These are phyloP conservation scores for Chlamydomonas urium DNA, from an alignment of 139 green algal genomes.

Conservation along the genomic window DNA sequence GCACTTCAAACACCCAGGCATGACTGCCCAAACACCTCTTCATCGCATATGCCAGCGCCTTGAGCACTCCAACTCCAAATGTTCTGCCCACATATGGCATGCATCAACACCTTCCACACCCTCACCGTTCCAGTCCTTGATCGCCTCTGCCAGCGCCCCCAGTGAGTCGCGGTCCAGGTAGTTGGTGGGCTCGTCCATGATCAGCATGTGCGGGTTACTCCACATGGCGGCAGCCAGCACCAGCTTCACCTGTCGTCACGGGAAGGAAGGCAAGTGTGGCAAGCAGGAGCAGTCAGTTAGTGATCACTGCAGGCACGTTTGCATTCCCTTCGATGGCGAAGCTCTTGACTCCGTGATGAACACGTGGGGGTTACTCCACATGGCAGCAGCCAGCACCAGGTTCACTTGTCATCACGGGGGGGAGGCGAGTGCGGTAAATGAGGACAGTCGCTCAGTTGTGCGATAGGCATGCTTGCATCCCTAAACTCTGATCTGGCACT, in stretches of 20 bases:
- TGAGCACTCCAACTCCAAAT: not conserved
- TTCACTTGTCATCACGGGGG: not conserved
- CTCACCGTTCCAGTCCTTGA: constrained; percentile 55
- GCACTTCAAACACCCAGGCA: not conserved
- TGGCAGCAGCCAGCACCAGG: constrained; percentile 56
- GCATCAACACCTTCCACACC: not conserved
- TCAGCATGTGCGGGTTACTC: constrained; percentile 79
- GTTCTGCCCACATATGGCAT: not conserved
- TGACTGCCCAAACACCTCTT: not conserved
- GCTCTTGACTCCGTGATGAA: constrained; percentile 76
- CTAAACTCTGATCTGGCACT: too few relatives aligned
- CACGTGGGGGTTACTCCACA: constrained; percentile 82
- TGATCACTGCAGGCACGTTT: too few relatives aligned
- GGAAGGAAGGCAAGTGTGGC: not conserved
- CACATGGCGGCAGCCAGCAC: constrained; percentile 70
- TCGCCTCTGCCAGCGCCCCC: constrained; percentile 71
- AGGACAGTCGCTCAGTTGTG: too few relatives aligned
- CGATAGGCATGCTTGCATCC: too few relatives aligned
- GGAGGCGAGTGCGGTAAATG: not conserved
- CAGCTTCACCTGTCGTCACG: constrained; percentile 68
- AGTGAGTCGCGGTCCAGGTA: constrained; percentile 82
- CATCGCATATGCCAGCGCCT: not conserved
- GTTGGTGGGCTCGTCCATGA: constrained; percentile 90
- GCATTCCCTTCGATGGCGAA: not conserved
- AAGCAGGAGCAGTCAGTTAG: not conserved